Conservation (phyloP, 1,284 basidiomycete genomes). For the Ceratobasidium theobromae region DNA sequence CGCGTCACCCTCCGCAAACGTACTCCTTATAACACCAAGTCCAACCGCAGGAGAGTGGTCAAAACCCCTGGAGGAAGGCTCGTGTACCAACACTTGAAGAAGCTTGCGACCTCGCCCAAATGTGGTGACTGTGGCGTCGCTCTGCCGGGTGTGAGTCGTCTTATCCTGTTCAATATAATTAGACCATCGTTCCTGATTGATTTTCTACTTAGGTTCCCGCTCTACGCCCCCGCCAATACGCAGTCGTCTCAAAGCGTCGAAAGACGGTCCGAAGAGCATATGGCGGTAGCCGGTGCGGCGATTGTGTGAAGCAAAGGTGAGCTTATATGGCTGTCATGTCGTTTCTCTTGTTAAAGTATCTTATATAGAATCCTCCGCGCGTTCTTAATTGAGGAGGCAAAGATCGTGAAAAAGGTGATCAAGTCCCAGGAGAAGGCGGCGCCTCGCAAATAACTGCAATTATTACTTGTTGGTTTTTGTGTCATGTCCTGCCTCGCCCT, state of each 20-base stretch:
- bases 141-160: conserved; percentile 83
- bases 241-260: conserved; percentile 90
- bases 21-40: conserved; percentile 98
- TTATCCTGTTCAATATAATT: background rate
- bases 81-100: conserved; percentile 89
- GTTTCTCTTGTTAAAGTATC: conserved; percentile 13
- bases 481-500: conserved; percentile 24
- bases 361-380: conserved; percentile 86
- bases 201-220: conserved; percentile 69
- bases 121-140: conserved; percentile 96
- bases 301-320: conserved; percentile 88
- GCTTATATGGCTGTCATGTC: conserved; percentile 40
- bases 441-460: conserved; percentile 28
- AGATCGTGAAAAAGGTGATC: conserved; percentile 99
- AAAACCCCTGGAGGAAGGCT: conserved; percentile 96
- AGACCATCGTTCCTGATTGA: background rate
- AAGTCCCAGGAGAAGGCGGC: conserved; percentile 71
- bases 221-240: conserved; percentile 89
- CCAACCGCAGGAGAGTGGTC: conserved; percentile 85
- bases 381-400: conserved; percentile 99
- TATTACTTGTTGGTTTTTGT: conserved; percentile 16
- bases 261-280: conserved; percentile 94
- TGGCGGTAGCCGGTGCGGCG: conserved; percentile 92
- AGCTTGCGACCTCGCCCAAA: conserved; percentile 85
- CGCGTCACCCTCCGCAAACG: conserved; percentile 99